A percentile compares a stretch with the other conserved stretches of the same genome.
phyloP scores from a whole-genome alignment of 305 asterid species.

The Fraxinus xanthoxyloides region DNA sequence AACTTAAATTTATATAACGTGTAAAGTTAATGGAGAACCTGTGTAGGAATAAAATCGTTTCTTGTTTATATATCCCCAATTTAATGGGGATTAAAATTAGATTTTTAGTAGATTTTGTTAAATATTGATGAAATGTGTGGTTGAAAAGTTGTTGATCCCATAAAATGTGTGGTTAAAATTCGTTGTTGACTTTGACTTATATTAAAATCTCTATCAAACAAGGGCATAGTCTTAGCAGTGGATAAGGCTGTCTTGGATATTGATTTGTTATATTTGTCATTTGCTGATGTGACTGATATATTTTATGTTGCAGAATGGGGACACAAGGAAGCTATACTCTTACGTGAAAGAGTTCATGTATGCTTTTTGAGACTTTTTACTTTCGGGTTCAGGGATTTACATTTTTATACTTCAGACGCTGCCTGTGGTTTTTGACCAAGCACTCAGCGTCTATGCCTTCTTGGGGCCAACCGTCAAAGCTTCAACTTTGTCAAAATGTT shows the following conservation, averaged over 20 bases:
- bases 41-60: not conserved
- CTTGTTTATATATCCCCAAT: not conserved
- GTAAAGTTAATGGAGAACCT: not conserved
- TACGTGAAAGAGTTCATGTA: conserved; percentile 55
- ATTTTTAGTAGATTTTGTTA: not conserved
- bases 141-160: not conserved
- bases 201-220: not conserved
- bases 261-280: conserved; percentile 8
- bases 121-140: not conserved
- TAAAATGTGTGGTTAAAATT: not conserved
- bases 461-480: not conserved
- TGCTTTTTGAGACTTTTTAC: conserved; percentile 16
- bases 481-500: not conserved
- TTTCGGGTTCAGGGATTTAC: not conserved
- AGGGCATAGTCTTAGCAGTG: not conserved
- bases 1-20: not conserved
- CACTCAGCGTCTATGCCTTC: not conserved
- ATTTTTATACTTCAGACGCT: not conserved
- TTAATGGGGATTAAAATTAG: not conserved
- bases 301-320: conserved; percentile 47
- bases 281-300: conserved; percentile 8
- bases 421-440: not conserved
- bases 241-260: not conserved
- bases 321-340: conserved; percentile 43
- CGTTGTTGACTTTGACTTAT: not conserved